phyloP scores from a whole-genome alignment of 768 basidiomycete species.

The Xerocomus spinulosus region DNA sequence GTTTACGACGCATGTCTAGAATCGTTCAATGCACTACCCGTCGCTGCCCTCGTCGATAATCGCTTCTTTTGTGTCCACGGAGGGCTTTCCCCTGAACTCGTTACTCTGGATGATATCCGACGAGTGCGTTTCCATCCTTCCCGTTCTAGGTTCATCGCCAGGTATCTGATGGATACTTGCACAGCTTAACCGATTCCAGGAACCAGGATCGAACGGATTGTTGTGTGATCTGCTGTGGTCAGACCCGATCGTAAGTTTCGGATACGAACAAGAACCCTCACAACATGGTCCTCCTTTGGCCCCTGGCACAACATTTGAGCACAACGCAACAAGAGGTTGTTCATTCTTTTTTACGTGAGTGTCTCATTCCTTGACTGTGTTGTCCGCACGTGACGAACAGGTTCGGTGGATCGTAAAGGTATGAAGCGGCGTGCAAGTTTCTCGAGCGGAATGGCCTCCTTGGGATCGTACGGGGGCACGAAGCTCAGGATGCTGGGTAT shows the following conservation, averaged over 20 bases:
- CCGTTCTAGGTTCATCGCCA: not conserved
- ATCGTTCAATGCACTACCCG: slow-evolving; percentile 85
- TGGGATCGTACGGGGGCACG: slow-evolving; percentile 93
- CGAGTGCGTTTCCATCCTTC: slow-evolving; percentile 40
- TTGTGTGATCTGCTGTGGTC: slow-evolving; percentile 96
- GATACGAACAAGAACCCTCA: slow-evolving; percentile 63
- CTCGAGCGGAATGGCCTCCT: slow-evolving; percentile 87
- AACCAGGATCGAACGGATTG: slow-evolving; percentile 87
- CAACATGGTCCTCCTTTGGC: slow-evolving; percentile 49
- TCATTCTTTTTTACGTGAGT: slow-evolving; percentile 89
- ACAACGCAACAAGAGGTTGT: slow-evolving; percentile 87
- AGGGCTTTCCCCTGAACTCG: slow-evolving; percentile 84
- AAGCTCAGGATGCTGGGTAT: slow-evolving; percentile 95
- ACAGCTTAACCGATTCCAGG: slow-evolving; percentile 87
- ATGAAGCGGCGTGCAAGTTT: slow-evolving; percentile 93
- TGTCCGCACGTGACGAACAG: slow-evolving; percentile 1
- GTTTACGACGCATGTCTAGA: slow-evolving; percentile 92
- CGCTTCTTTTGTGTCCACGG: slow-evolving; percentile 99
- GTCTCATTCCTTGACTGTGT: not conserved
- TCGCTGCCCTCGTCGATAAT: slow-evolving; percentile 88
- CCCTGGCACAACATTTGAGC: slow-evolving; percentile 58
- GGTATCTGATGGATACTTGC: slow-evolving; percentile 5
- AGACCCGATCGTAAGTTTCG: slow-evolving; percentile 87
- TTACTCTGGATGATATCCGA: slow-evolving; percentile 70
- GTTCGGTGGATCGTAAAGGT: slow-evolving; percentile 37